A percentile compares a stretch with the other conserved stretches of the same genome.
phyloP scores from a whole-genome alignment of 805 yeast species.

The Saccharomycopsis babjevae region DNA sequence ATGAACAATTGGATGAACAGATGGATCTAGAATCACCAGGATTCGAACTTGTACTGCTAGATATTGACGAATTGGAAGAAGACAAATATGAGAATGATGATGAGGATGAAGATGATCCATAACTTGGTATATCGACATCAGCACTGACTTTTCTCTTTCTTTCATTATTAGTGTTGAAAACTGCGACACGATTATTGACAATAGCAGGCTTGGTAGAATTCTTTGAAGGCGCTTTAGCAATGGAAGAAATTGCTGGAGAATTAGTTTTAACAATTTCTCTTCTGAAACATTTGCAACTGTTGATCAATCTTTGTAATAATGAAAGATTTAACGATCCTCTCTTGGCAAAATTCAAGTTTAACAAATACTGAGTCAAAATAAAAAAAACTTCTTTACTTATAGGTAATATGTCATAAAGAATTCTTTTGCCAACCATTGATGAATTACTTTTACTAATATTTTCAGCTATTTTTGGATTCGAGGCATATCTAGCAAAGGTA shows the following conservation, averaged over 20 bases:
- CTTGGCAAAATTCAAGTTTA: slow-evolving; percentile 15
- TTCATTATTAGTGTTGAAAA: neutral
- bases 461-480: slow-evolving; percentile 30
- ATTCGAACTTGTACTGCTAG: neutral
- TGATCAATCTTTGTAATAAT: slow-evolving; percentile 9
- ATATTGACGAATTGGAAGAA: neutral
- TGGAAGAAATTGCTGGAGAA: neutral
- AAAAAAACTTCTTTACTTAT: slow-evolving; percentile 51
- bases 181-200: neutral
- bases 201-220: neutral
- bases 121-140: neutral
- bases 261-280: neutral
- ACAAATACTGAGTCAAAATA: slow-evolving; percentile 30
- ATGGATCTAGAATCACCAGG: neutral
- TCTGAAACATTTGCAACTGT: slow-evolving; percentile 15
- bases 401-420: slow-evolving; percentile 61
- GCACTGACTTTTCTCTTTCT: neutral
- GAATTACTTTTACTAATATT: neutral
- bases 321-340: slow-evolving; percentile 7
- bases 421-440: slow-evolving; percentile 14
- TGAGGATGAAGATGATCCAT: neutral
- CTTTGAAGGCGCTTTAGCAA: no score
- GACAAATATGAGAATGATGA: neutral
- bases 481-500: slow-evolving; percentile 55
- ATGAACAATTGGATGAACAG: slow-evolving; percentile 3